A percentile compares a stretch with the other conserved stretches of the same genome.
These are phyloP conservation scores for Cryoendolithus antarcticus DNA, from an alignment of 2,329 filamentous ascomycete species.

Conservation along the genomic window DNA sequence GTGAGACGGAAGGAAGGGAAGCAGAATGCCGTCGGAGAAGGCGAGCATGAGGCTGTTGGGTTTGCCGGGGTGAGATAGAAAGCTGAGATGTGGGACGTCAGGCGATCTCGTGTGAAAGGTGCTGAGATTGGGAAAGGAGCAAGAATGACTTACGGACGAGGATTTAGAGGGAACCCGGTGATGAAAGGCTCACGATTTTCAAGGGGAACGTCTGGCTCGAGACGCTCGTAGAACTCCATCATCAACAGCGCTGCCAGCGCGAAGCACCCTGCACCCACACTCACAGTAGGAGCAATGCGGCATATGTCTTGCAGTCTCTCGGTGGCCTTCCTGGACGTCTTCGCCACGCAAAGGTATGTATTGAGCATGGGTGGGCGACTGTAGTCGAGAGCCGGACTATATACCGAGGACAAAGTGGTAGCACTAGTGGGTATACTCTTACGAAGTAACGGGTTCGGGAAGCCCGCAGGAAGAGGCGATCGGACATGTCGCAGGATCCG, in stretches of 20 bases:
- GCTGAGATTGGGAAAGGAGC: no score
- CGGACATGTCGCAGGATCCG: slow-evolving; percentile 32
- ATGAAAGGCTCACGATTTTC: slow-evolving; percentile 27
- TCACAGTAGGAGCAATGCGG: slow-evolving; percentile 23
- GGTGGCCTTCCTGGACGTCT: slow-evolving; percentile 23
- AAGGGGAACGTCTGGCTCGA: slow-evolving; percentile 17
- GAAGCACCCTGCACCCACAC: slow-evolving; percentile 34
- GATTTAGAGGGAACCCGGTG: slow-evolving; percentile 35
- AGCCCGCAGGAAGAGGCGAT: slow-evolving; percentile 26
- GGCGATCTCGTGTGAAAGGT: neutral
- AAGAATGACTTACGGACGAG: slow-evolving; percentile 23
- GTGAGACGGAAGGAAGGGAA: slow-evolving; percentile 29
- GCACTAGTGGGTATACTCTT: slow-evolving; percentile 5
- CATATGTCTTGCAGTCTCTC: slow-evolving; percentile 27
- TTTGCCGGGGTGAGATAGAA: slow-evolving; percentile 26
- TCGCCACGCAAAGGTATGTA: slow-evolving; percentile 20
- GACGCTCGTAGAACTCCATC: slow-evolving; percentile 32
- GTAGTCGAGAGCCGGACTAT: slow-evolving; percentile 28
- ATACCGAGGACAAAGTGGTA: slow-evolving; percentile 20
- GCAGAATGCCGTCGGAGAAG: slow-evolving; percentile 34
- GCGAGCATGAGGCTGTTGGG: slow-evolving; percentile 36
- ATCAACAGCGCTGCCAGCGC: slow-evolving; percentile 34
- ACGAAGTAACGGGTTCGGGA: slow-evolving; percentile 30
- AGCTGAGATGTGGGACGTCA: slow-evolving; percentile 1
- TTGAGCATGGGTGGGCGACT: slow-evolving; percentile 25